Base-by-base conservation (phyloP, 352 stramenopile species). In the Globisporangium splendens region DNA sequence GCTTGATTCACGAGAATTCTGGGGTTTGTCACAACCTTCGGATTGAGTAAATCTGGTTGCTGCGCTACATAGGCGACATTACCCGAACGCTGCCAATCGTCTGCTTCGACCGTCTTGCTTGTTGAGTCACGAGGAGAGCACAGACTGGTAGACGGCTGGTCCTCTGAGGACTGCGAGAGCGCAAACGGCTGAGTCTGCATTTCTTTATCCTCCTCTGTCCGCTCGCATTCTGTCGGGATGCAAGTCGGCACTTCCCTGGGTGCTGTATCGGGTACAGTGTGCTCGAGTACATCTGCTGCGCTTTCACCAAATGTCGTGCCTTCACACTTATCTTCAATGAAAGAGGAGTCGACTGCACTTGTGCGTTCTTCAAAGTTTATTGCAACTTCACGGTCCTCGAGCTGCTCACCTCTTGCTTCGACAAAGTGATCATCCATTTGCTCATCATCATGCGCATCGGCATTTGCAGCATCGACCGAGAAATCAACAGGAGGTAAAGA, bases 1-100 rank as follows among this genome's bases (percentile, higher is more conserved):
- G 66, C 39, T 8, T 66, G 68, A 28, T 78, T 83, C 21, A 69
- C 73, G 8, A 56, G 53, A 50, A 69, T 63, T 21, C 59, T 56
- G 22, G 69, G 59, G 3, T 50, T 79, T 28, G 52, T 49, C 21
- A 63, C 18, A 48, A 11, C 64, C 24, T 50, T 46, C 50, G 28
- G 39, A 22, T 8, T 41, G 22, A 42, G 47, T 8, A 42, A 7
- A 17, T 18, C 11, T 8, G 22, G 12, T 28, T 1, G 17, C 10
- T 44, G 39, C 10, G 12, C 17, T 2, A 12, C 17, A n/a, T n/a
- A 18, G 13, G 17, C 39, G 39, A 44, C 39, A 7, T 44, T n/a
- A 10, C 6, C 39, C 39, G 39, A 44, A 44, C 39, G 39, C 17
- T 44, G 13, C 12, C 39, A 44, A 15, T 44, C 39, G 13, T 7